Evolutionary conservation across 352 stramenopile species (phyloP).

Genomic region (Phytopythium helicoides): DNA sequence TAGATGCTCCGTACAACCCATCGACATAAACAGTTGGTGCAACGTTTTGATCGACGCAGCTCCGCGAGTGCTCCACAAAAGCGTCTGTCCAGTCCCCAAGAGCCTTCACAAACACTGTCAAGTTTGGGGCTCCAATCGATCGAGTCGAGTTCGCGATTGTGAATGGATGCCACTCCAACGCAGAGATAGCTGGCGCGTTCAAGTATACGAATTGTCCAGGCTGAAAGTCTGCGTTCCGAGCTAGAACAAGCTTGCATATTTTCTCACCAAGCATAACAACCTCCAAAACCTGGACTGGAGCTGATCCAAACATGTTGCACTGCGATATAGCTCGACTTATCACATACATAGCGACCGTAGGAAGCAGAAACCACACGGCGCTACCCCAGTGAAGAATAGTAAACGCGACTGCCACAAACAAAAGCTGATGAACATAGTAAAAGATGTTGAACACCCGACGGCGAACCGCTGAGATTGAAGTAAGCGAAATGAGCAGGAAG

Average conservation of each 20-base stretch:
- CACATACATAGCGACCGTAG: conserved; percentile 37
- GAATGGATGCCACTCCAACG: conserved; percentile 51
- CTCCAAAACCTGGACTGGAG: conserved; percentile 24
- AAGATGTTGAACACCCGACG: conserved; percentile 42
- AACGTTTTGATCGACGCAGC: no score
- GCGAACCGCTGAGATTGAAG: conserved; percentile 33
- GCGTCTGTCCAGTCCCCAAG: no score
- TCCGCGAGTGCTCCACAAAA: no score
- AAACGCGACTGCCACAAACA: conserved; percentile 37
- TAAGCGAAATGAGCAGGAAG: conserved; percentile 45
- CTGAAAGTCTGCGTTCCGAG: conserved; percentile 21
- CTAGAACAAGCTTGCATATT: conserved; percentile 35
- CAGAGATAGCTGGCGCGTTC: conserved; percentile 38
- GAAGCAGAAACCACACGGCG: conserved; percentile 36
- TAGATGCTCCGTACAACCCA: no score
- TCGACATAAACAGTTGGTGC: no score
- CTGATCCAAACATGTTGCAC: conserved; percentile 26
- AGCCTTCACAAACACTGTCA: no score
- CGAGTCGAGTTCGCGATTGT: no score
- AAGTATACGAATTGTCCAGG: conserved; percentile 47
- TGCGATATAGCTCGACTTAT: conserved; percentile 28
- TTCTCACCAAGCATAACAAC: conserved; percentile 20
- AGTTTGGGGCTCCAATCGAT: no score
- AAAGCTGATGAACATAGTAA: conserved; percentile 48
- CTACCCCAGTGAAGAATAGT: conserved; percentile 35